Conservation (phyloP, 2,329 filamentous ascomycete genomes). For the Pyrenochaeta sp. region DNA sequence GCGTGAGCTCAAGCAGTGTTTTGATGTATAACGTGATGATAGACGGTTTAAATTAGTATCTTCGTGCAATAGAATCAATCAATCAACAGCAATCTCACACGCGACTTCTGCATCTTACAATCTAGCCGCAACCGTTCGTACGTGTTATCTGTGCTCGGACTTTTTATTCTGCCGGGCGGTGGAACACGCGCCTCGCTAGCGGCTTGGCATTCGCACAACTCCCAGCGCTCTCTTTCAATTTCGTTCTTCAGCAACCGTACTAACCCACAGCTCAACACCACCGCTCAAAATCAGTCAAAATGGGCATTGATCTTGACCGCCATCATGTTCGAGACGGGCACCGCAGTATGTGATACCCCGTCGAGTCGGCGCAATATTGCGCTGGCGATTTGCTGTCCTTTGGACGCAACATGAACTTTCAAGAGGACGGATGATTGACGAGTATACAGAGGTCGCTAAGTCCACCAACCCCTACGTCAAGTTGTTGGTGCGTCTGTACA, state of each 20-base stretch:
- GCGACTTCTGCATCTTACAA: too few relatives aligned
- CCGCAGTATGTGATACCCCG: constrained; percentile 62
- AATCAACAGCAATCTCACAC: too few relatives aligned
- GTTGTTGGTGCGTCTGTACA: constrained; percentile 97
- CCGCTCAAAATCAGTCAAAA: constrained; percentile 45
- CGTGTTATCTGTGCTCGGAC: too few relatives aligned
- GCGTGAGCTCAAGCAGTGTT: too few relatives aligned
- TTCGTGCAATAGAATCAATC: too few relatives aligned
- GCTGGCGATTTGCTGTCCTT: constrained; percentile 47
- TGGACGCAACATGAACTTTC: constrained; percentile 48
- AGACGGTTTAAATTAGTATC: too few relatives aligned
- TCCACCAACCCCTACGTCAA: constrained; percentile 98
- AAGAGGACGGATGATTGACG: constrained; percentile 44
- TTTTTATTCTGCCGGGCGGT: constrained; percentile 24
- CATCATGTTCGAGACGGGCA: constrained; percentile 73
- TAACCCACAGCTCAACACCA: constrained; percentile 44
- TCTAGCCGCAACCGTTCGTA: too few relatives aligned
- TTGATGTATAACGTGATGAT: too few relatives aligned
- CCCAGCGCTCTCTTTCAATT: constrained; percentile 22
- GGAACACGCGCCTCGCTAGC: constrained; percentile 6
- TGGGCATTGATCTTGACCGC: constrained; percentile 58
- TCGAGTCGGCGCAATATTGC: constrained; percentile 50
- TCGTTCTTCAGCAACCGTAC: constrained; percentile 27
- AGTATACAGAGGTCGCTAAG: constrained; percentile 65
- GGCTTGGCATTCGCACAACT: constrained; percentile 20